Evolutionary conservation across 495 filamentous ascomycete genomes (phyloP).

Genomic region (Hyaloscypha hepaticicola): DNA sequence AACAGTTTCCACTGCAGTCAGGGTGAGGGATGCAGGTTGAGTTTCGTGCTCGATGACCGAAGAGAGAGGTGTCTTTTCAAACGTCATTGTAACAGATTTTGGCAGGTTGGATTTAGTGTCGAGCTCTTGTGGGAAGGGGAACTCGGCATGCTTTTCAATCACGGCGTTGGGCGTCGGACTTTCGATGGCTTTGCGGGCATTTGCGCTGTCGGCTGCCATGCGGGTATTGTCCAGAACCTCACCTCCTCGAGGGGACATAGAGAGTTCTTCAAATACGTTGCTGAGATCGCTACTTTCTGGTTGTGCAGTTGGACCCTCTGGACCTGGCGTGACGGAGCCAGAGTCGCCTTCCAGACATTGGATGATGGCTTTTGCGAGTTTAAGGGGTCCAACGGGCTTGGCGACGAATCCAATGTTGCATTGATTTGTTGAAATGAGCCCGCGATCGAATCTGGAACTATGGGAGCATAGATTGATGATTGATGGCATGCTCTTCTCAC

Average conservation of each 20-base stretch:
- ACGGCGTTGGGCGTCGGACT: constrained; percentile 27
- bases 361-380: constrained; percentile 28
- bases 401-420: constrained; percentile 27
- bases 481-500: constrained; percentile 11
- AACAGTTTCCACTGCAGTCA: neutral
- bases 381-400: constrained; percentile 31
- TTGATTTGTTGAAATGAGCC: neutral
- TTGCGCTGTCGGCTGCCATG: constrained; percentile 31
- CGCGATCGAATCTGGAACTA: constrained; percentile 21
- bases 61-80: neutral
- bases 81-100: neutral
- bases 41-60: neutral
- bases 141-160: constrained; percentile 25
- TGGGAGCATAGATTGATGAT: constrained; percentile 31
- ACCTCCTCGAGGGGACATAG: constrained; percentile 19
- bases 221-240: constrained; percentile 31
- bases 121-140: constrained; percentile 24
- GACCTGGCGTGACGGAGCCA: constrained; percentile 3
- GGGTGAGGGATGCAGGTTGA: neutral
- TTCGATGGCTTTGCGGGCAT: constrained; percentile 32
- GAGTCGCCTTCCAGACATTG: constrained; percentile 24
- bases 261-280: constrained; percentile 29
- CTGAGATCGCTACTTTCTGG: constrained; percentile 23
- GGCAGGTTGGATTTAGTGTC: neutral
- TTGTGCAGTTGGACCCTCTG: neutral